Evolutionary conservation across 805 yeast genomes (phyloP).

Genomic region (Kregervanrija delftensis): DNA sequence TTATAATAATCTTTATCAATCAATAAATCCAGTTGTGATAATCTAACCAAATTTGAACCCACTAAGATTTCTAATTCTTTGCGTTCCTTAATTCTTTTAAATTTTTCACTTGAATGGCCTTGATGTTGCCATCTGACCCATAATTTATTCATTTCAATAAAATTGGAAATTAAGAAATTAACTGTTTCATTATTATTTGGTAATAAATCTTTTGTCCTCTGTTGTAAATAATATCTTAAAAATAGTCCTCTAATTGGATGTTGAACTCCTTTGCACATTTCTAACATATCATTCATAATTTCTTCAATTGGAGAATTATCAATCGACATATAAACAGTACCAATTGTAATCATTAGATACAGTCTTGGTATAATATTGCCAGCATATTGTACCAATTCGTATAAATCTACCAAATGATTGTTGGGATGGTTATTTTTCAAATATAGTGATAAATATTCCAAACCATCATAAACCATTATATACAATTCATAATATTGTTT

Average conservation of each 20-base stretch:
- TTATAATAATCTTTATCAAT: constrained; percentile 48
- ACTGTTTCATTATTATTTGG: constrained; percentile 34
- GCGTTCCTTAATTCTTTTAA: constrained; percentile 68
- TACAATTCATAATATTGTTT: constrained; percentile 92
- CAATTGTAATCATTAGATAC: constrained; percentile 92
- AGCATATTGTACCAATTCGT: constrained; percentile 91
- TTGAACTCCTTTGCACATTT: constrained; percentile 96
- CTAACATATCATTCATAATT: constrained; percentile 91
- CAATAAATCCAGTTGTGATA: constrained; percentile 71
- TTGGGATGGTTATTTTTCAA: constrained; percentile 61
- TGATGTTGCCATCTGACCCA: constrained; percentile 97
- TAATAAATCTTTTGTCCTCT: constrained; percentile 64
- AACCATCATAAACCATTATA: constrained; percentile 74
- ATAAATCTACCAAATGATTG: constrained; percentile 77
- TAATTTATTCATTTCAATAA: constrained; percentile 94
- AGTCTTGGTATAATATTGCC: constrained; percentile 89
- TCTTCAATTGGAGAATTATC: constrained; percentile 77
- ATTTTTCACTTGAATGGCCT: constrained; percentile 81
- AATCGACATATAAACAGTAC: constrained; percentile 76
- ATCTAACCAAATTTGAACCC: constrained; percentile 84
- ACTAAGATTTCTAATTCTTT: constrained; percentile 85
- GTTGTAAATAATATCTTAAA: constrained; percentile 81
- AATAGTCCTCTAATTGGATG: constrained; percentile 91
- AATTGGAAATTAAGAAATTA: constrained; percentile 75
- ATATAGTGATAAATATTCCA: constrained; percentile 59